Conservation (phyloP, 768 basidiomycete species). For the Pluteus cervinus region DNA sequence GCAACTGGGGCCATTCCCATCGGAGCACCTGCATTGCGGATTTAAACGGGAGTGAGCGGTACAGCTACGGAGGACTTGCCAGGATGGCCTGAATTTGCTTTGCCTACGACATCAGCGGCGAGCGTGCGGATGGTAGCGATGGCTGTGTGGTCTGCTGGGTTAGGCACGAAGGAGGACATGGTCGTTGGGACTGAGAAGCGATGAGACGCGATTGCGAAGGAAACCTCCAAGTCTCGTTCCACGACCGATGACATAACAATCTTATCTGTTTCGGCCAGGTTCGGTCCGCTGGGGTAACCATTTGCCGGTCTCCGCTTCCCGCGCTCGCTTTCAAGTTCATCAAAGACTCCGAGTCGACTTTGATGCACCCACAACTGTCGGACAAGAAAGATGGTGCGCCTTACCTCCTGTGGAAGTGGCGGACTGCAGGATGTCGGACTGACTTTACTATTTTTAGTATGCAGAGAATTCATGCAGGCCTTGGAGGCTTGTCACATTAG, state of each 20-base stretch:
- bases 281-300: background rate
- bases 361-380: constrained; percentile 69
- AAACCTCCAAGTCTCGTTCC: constrained; percentile 14
- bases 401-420: too few species aligned
- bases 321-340: background rate
- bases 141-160: constrained; percentile 47
- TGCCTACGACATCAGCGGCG: constrained; percentile 70
- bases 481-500: constrained; percentile 64
- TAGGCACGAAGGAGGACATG: constrained; percentile 36
- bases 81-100: constrained; percentile 93
- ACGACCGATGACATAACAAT: background rate
- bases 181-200: constrained; percentile 19
- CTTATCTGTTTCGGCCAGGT: background rate
- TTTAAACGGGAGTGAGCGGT: constrained; percentile 6
- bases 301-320: background rate
- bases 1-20: constrained; percentile 90
- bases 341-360: background rate
- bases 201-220: background rate
- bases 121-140: constrained; percentile 73
- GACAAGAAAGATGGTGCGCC: constrained; percentile 53
- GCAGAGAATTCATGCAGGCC: constrained; percentile 73
- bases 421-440: background rate
- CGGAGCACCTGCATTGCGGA: constrained; percentile 61
- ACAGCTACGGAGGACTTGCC: constrained; percentile 35
- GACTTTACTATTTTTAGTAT: constrained; percentile 35